Conservation (phyloP, 2,329 filamentous ascomycete genomes). For the Setomelanomma holmii region DNA sequence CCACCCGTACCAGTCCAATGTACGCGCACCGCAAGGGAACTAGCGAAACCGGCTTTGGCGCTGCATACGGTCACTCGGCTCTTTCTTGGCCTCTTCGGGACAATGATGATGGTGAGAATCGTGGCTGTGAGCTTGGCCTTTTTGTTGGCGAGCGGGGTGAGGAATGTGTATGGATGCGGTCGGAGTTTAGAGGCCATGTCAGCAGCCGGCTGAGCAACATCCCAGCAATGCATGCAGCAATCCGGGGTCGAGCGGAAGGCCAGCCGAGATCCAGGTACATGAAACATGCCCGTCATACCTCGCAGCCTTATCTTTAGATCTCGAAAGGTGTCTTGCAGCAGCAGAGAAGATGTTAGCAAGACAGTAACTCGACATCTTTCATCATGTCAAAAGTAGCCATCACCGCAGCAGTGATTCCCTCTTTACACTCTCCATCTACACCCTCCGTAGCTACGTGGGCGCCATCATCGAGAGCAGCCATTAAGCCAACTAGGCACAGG, state of each 20-base stretch:
- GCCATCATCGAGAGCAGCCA: no score
- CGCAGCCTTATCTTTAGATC: no score
- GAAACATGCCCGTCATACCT: neutral
- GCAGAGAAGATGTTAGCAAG: no score
- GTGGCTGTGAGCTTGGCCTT: conserved; percentile 28
- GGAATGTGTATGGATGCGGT: conserved; percentile 16
- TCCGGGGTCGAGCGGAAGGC: neutral
- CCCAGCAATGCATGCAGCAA: conserved; percentile 8
- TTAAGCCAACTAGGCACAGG: no score
- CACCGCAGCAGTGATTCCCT: no score
- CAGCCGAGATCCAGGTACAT: conserved; percentile 5
- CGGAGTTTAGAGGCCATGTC: conserved; percentile 7
- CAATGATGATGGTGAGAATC: conserved; percentile 22
- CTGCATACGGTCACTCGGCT: conserved; percentile 24
- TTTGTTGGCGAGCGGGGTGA: conserved; percentile 13
- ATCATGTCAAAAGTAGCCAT: no score
- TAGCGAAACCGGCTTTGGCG: conserved; percentile 22
- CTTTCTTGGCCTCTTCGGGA: conserved; percentile 14
- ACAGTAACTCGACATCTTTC: no score
- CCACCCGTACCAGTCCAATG: conserved; percentile 17
- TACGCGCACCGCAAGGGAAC: conserved; percentile 12
- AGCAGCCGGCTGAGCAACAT: conserved; percentile 7
- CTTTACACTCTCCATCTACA: no score
- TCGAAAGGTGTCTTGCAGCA: no score
- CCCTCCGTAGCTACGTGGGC: no score